These are phyloP conservation scores for Hypocreales sp. DNA, from an alignment of 2,329 filamentous ascomycete species.

Conservation along the genomic window DNA sequence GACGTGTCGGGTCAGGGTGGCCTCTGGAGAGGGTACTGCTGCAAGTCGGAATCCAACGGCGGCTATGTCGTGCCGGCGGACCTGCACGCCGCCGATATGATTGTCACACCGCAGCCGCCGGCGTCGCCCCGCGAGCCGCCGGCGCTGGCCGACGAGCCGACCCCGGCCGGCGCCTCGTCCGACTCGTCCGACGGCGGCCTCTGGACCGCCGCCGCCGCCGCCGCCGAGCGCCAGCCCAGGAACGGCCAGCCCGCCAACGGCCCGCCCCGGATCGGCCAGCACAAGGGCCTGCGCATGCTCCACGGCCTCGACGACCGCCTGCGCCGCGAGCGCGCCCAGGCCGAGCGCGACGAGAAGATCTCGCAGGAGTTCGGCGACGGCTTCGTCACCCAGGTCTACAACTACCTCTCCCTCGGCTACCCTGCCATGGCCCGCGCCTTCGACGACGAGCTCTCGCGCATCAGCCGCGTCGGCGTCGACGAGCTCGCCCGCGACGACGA, in stretches of 20 bases:
- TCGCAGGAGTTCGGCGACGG: constrained; percentile 59
- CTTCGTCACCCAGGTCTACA: constrained; percentile 93
- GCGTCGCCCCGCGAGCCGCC: constrained; percentile 26
- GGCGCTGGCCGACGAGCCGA: constrained; percentile 25
- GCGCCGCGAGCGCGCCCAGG: constrained; percentile 30
- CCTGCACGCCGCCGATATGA: constrained; percentile 29
- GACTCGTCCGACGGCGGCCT: constrained; percentile 7
- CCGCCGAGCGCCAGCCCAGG: constrained; percentile 11
- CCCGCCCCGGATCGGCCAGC: constrained; percentile 14
- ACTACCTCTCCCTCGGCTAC: constrained; percentile 88
- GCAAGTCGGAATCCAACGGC: constrained; percentile 20
- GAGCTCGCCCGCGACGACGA: constrained; percentile 62
- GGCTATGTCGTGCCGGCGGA: constrained; percentile 23
- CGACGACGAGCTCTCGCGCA: constrained; percentile 73
- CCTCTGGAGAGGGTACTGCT: constrained; percentile 67
- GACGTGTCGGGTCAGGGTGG: constrained; percentile 43
- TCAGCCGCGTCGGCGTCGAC: constrained; percentile 51
- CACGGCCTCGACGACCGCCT: constrained; percentile 35
- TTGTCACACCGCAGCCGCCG: constrained; percentile 31
- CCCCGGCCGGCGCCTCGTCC: constrained; percentile 10
- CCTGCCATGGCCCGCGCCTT: constrained; percentile 70
- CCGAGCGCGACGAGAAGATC: constrained; percentile 37
- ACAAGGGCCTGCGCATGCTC: constrained; percentile 32
- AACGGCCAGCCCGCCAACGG: constrained; percentile 14
- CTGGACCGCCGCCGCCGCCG: too few species aligned